Percentiles rank a stretch among this genome's conserved stretches.
These are phyloP conservation scores for Phaeolepiota aurea DNA, from an alignment of 768 basidiomycete genomes.

Conservation along the genomic window DNA sequence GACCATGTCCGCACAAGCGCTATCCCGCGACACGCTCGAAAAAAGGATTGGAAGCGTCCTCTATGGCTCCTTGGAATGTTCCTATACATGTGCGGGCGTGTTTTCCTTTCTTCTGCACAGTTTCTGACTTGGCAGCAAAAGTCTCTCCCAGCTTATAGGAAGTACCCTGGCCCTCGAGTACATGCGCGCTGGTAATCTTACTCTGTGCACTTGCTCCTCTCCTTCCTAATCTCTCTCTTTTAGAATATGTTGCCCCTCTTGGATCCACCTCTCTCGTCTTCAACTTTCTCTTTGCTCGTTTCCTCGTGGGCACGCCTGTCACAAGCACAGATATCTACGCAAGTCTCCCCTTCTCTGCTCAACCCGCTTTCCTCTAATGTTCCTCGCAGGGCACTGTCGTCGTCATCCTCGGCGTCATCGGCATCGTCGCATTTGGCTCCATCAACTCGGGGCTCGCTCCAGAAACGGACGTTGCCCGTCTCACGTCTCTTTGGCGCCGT, in stretches of 20 bases:
- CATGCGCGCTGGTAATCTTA: slow-evolving; percentile 66
- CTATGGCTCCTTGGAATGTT: slow-evolving; percentile 90
- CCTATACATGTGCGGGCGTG: slow-evolving; percentile 73
- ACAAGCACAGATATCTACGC: slow-evolving; percentile 80
- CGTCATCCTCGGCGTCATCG: slow-evolving; percentile 78
- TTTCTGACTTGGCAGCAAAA: slow-evolving; percentile 16
- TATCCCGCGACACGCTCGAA: slow-evolving; percentile 69
- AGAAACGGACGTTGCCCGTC: slow-evolving; percentile 65
- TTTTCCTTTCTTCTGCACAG: neutral
- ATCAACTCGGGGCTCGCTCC: slow-evolving; percentile 73
- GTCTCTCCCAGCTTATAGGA: slow-evolving; percentile 79
- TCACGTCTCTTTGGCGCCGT: slow-evolving; percentile 81
- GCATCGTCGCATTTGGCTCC: slow-evolving; percentile 82
- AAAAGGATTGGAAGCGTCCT: slow-evolving; percentile 73
- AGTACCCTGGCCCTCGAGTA: slow-evolving; percentile 83
- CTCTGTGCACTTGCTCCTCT: neutral
- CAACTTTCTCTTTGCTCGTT: slow-evolving; percentile 92
- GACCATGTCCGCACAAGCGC: slow-evolving; percentile 77
- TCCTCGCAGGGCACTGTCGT: slow-evolving; percentile 63
- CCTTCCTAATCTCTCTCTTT: slow-evolving; percentile 4
- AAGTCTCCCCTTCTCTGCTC: slow-evolving; percentile 14
- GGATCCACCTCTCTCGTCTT: slow-evolving; percentile 92
- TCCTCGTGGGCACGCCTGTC: slow-evolving; percentile 80
- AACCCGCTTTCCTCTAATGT: slow-evolving; percentile 1
- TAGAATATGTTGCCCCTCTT: slow-evolving; percentile 93